Conservation (phyloP, 2,329 filamentous ascomycete species). For the Myriosclerotinia curreyana region DNA sequence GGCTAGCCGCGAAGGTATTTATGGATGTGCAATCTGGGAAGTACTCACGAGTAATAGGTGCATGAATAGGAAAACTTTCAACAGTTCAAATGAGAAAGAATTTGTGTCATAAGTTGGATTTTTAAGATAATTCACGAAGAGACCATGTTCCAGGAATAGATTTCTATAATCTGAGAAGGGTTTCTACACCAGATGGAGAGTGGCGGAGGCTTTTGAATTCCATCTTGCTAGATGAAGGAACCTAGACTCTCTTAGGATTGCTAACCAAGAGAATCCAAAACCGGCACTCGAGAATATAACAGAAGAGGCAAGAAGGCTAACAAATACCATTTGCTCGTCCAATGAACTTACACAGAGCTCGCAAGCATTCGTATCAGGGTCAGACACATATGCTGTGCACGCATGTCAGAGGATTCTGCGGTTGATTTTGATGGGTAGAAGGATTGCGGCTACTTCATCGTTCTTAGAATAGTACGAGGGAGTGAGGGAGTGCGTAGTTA, state of each 20-base stretch:
- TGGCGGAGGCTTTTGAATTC: background rate
- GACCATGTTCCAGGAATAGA: background rate
- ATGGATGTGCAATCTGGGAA: background rate
- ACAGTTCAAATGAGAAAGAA: background rate
- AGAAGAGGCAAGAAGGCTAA: background rate
- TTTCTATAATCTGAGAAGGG: background rate
- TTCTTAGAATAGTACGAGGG: conserved; percentile 19
- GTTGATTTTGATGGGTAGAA: conserved; percentile 8
- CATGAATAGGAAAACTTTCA: background rate
- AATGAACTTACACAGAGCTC: background rate
- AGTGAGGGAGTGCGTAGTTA: background rate
- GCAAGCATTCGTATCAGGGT: background rate
- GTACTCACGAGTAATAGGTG: background rate
- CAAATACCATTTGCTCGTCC: background rate
- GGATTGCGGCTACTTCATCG: conserved; percentile 13
- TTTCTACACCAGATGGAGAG: background rate
- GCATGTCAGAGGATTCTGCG: conserved; percentile 16
- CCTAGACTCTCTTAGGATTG: background rate
- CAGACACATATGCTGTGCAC: conserved; percentile 2
- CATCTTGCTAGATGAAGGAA: background rate
- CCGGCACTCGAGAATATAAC: background rate
- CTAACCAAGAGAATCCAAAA: background rate
- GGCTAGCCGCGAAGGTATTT: background rate
- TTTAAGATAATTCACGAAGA: background rate
- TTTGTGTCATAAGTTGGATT: background rate